phyloP scores from a whole-genome alignment of 768 basidiomycete genomes.

The Hygrocybe coccinea region DNA sequence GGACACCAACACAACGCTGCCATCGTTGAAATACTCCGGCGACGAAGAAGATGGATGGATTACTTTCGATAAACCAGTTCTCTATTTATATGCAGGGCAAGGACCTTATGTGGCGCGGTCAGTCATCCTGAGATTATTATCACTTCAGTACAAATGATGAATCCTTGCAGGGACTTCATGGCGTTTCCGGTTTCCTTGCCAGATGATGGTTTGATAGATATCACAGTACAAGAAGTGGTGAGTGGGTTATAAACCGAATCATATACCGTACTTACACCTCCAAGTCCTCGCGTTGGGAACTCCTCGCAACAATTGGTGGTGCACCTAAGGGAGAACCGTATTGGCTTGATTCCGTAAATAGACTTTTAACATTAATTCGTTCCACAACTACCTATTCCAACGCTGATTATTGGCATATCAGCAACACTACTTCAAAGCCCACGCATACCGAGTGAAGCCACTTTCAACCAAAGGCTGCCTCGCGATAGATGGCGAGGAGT shows the following conservation, averaged over 20 bases:
- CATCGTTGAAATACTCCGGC: constrained; percentile 41
- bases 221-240: constrained; percentile 62
- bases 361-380: no score
- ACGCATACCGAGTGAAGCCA: constrained; percentile 69
- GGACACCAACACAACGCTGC: constrained; percentile 29
- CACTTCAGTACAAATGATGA: no score
- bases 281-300: constrained; percentile 47
- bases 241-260: constrained; percentile 19
- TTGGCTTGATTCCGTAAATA: constrained; percentile 57
- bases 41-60: constrained; percentile 62
- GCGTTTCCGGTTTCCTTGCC: constrained; percentile 80
- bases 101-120: constrained; percentile 71
- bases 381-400: not conserved
- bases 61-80: constrained; percentile 58
- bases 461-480: constrained; percentile 49
- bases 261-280: not conserved
- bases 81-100: constrained; percentile 73
- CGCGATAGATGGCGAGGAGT: constrained; percentile 74
- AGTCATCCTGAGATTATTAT: constrained; percentile 7
- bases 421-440: constrained; percentile 69
- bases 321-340: constrained; percentile 57
- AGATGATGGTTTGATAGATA: constrained; percentile 73
- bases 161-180: constrained; percentile 56
- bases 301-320: constrained; percentile 53
- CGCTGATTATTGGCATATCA: constrained; percentile 24